Conservation (phyloP, 2,329 filamentous ascomycete species). For the Penicillium vulpinum region DNA sequence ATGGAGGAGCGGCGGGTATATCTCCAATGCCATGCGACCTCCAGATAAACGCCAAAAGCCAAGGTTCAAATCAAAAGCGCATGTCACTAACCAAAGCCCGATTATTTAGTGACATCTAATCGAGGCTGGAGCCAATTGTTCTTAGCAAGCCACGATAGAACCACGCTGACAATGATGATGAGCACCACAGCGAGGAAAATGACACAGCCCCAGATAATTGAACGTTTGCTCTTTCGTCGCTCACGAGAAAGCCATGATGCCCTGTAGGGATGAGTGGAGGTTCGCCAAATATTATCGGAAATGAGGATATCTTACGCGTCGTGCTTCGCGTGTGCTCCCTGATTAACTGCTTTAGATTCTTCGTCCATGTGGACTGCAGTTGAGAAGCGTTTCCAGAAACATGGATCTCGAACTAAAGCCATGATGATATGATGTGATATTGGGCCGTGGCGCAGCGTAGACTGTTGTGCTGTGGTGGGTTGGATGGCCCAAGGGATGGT, state of each 20-base stretch:
- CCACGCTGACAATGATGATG: constrained; percentile 48
- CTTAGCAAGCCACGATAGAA: constrained; percentile 45
- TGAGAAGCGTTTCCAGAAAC: constrained; percentile 63
- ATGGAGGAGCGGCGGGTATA: constrained; percentile 8
- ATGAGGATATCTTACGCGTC: constrained; percentile 11
- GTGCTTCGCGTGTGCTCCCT: neutral
- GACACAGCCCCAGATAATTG: constrained; percentile 46
- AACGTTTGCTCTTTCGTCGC: constrained; percentile 50
- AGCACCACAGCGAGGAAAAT: constrained; percentile 32
- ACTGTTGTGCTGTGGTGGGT: neutral
- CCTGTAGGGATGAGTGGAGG: constrained; percentile 35
- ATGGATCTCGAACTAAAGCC: constrained; percentile 57
- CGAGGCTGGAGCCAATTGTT: constrained; percentile 32
- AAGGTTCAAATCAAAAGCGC: neutral
- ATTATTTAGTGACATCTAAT: neutral
- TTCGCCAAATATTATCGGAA: constrained; percentile 21
- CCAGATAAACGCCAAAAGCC: neutral
- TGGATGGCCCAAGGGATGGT: constrained; percentile 2
- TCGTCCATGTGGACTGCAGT: constrained; percentile 59
- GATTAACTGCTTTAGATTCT: constrained; percentile 35
- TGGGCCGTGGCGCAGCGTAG: neutral
- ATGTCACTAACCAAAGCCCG: no score
- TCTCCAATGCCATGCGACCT: constrained; percentile 2
- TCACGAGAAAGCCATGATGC: constrained; percentile 57
- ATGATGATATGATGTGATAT: constrained; percentile 31